Evolutionary conservation across 2,329 filamentous ascomycete species (phyloP).

Genomic region (Aspergillus uvarum): DNA sequence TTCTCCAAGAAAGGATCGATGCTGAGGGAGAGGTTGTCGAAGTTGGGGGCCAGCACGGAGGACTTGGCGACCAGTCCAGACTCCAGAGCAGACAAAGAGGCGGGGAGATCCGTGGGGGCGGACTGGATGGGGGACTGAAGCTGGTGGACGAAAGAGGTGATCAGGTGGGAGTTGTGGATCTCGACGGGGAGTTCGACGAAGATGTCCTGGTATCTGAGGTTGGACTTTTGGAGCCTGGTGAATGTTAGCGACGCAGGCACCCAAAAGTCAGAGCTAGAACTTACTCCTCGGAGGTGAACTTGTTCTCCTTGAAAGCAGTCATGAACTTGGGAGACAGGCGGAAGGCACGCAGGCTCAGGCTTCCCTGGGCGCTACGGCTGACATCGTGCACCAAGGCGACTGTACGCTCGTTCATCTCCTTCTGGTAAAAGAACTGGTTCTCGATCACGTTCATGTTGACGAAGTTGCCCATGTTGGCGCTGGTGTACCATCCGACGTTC

Average conservation of each 20-base stretch:
- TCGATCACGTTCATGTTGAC: slow-evolving; percentile 93
- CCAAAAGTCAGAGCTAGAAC: slow-evolving; percentile 30
- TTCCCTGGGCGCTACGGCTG: slow-evolving; percentile 89
- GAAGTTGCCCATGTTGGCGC: slow-evolving; percentile 98
- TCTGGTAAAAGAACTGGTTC: slow-evolving; percentile 97
- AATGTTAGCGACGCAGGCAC: slow-evolving; percentile 17
- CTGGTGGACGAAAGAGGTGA: slow-evolving; percentile 94
- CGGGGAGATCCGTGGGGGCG: slow-evolving; percentile 70
- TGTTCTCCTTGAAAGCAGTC: slow-evolving; percentile 89
- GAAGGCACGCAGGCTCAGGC: slow-evolving; percentile 86
- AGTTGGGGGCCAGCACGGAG: slow-evolving; percentile 76
- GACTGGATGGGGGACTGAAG: slow-evolving; percentile 67
- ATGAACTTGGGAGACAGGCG: slow-evolving; percentile 85
- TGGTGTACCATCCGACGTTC: slow-evolving; percentile 98
- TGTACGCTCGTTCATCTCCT: slow-evolving; percentile 79
- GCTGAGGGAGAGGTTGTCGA: slow-evolving; percentile 84
- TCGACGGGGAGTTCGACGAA: slow-evolving; percentile 83
- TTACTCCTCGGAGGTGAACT: slow-evolving; percentile 95
- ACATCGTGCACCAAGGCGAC: slow-evolving; percentile 93
- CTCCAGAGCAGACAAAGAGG: slow-evolving; percentile 75
- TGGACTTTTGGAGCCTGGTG: slow-evolving; percentile 84
- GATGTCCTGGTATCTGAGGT: slow-evolving; percentile 90
- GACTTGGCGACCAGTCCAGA: slow-evolving; percentile 59
- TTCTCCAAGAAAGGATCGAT: slow-evolving; percentile 98
- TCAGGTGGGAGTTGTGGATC: slow-evolving; percentile 95